A percentile compares a stretch with the other conserved stretches of the same genome.
Conservation (phyloP, 1,284 basidiomycete genomes). For the Malassezia brasiliensis region DNA sequence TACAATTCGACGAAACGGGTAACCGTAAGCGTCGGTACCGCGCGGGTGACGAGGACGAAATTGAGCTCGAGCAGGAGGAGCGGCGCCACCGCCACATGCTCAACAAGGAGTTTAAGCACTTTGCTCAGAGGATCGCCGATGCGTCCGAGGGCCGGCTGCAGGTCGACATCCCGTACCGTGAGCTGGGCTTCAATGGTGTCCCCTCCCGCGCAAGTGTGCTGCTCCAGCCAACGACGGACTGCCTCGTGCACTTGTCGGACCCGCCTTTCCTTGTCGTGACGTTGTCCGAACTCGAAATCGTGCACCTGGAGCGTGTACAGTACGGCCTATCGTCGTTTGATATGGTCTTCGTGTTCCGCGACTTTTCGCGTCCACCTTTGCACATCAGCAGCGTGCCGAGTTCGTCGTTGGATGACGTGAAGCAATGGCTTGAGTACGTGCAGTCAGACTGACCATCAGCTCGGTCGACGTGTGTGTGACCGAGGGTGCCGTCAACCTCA, state of each 20-base stretch:
- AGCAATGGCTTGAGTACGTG: slow-evolving; percentile 65
- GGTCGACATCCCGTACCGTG: slow-evolving; percentile 91
- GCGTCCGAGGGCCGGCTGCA: slow-evolving; percentile 71
- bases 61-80: slow-evolving; percentile 97
- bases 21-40: slow-evolving; percentile 93
- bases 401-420: slow-evolving; percentile 39
- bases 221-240: slow-evolving; percentile 91
- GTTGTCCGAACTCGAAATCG: slow-evolving; percentile 86
- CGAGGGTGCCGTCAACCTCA: slow-evolving; percentile 92
- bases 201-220: slow-evolving; percentile 90
- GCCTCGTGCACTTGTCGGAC: slow-evolving; percentile 88
- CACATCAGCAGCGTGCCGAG: slow-evolving; percentile 50
- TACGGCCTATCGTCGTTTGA: slow-evolving; percentile 96
- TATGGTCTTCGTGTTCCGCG: slow-evolving; percentile 89
- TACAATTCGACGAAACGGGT: slow-evolving; percentile 97
- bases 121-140: slow-evolving; percentile 85
- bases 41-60: slow-evolving; percentile 97
- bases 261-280: slow-evolving; percentile 94
- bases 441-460: neutral
- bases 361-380: slow-evolving; percentile 81
- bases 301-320: slow-evolving; percentile 91
- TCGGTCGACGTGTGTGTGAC: slow-evolving; percentile 84
- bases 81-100: slow-evolving; percentile 74
- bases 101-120: slow-evolving; percentile 90
- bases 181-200: slow-evolving; percentile 92